Evolutionary conservation across 257 asterid genomes (phyloP).

Genomic region (Marsdenia floribunda): DNA sequence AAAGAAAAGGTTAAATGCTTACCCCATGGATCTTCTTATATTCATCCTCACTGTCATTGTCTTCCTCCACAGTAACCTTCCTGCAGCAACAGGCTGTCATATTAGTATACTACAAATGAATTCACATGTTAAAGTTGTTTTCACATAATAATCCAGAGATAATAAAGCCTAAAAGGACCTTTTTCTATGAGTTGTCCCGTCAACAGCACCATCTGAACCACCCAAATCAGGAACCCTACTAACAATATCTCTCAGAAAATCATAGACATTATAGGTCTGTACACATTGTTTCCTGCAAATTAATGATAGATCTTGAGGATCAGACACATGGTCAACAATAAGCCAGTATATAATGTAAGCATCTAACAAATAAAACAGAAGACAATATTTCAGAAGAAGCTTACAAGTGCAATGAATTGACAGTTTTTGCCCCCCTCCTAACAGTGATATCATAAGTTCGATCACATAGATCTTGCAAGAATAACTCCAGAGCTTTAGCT

Average conservation of each 20-base stretch:
- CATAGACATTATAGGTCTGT: conserved; percentile 84
- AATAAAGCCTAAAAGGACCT: conserved; percentile 2
- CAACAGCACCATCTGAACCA: conserved; percentile 14
- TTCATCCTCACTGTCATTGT: conserved; percentile 13
- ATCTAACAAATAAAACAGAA: conserved; percentile 1
- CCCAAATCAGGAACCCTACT: conserved; percentile 97
- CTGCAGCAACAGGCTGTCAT: not conserved
- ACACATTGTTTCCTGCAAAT: conserved; percentile 82
- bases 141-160: not conserved
- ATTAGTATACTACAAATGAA: not conserved
- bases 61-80: conserved; percentile 14
- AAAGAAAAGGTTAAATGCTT: not conserved
- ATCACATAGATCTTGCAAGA: conserved; percentile 97
- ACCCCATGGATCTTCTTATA: conserved; percentile 8
- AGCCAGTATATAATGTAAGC: not conserved
- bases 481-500: conserved; percentile 96
- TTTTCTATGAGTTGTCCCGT: conserved; percentile 5
- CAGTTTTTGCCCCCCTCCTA: conserved; percentile 95
- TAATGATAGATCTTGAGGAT: not conserved
- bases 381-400: conserved; percentile 16
- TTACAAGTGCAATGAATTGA: conserved; percentile 82
- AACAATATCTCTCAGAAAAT: conserved; percentile 90
- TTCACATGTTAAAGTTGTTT: not conserved
- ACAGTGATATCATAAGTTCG: conserved; percentile 91
- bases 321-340: not conserved